Base-by-base conservation (phyloP, 495 filamentous ascomycete genomes). In the Lasiosphaeris hirsuta region DNA sequence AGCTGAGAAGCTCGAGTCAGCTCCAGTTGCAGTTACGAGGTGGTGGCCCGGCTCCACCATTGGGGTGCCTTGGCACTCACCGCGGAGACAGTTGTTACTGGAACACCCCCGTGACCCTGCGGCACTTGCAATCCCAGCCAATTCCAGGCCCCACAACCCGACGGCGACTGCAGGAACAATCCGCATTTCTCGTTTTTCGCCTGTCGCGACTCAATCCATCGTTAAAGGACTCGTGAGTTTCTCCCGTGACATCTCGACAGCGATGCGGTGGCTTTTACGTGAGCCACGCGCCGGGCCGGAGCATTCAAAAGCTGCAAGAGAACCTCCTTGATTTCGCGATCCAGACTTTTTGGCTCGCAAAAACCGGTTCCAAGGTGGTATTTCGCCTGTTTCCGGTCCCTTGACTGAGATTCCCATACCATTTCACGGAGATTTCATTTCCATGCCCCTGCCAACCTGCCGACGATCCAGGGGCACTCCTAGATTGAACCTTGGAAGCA, bases 341-440 rank as follows among this genome's bases (percentile, higher is more conserved):
- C 14, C 48, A 48, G 40, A 34, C 48, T 51, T 58, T 58, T 23
- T 33, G 23, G 51, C 39, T 9, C 36, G 39, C 9, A 17, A 46
- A 63, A 63, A 59, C 60, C 44, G 51, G 60, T 59, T 63, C 43
- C 59, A 23, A 41, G 43, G 60, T 63, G 49, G 59, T 58, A 62
- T 30, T 18, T 34, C 23, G 5, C 23, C 23, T 30, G 23, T 30
- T 30, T 30, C 23, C 23, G 23, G 23, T 30, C 23, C 23, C 23
- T 30, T 2, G 5, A 30, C 2, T 30, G 5, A 2, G 23, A 30
- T 30, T 30, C 23, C 23, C 23, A 30, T 30, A 5, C 23, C 23
- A 30, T 30, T 30, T 30, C 23, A 30, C 23, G 5, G 23, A 30
- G 2, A 30, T 2, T 30, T 30, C 23, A 30, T 30, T 30, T 30